A percentile compares a stretch with the other conserved stretches of the same genome.
phyloP scores from a whole-genome alignment of 257 asterid species.

The Solanum pimpinellifolium region DNA sequence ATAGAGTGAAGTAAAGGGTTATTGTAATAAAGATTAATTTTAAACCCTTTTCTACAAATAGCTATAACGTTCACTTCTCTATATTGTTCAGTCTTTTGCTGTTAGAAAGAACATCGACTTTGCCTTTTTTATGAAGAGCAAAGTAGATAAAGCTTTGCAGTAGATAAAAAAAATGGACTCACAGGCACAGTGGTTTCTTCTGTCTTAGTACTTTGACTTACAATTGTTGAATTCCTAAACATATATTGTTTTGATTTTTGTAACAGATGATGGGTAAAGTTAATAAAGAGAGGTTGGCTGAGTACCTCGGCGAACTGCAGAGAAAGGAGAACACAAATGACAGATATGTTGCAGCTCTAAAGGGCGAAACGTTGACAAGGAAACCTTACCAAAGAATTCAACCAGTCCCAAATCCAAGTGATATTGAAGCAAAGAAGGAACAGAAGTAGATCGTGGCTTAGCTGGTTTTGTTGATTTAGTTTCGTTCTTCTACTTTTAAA shows the following conservation, averaged over 20 bases:
- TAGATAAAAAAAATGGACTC: too few species aligned
- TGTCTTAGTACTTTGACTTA: background rate
- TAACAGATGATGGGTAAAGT: conserved; percentile 87
- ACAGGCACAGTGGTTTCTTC: background rate
- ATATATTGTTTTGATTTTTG: background rate
- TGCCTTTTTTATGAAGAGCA: background rate
- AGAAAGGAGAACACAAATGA: conserved; percentile 88
- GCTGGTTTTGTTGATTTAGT: background rate
- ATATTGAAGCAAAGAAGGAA: conserved; percentile 18
- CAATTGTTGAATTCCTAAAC: background rate
- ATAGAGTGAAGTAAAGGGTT: background rate
- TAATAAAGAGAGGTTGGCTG: conserved; percentile 82
- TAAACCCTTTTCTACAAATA: background rate
- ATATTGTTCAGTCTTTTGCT: background rate
- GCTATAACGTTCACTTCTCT: background rate
- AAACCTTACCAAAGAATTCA: conserved; percentile 84
- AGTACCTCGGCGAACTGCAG: conserved; percentile 74
- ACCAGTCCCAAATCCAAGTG: conserved; percentile 40
- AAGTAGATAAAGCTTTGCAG: too few species aligned
- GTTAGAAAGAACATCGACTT: background rate
- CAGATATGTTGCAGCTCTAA: conserved; percentile 84
- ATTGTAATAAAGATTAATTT: background rate
- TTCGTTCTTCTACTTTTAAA: background rate
- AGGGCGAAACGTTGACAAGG: conserved; percentile 83
- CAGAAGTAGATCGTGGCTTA: conserved; percentile 8